Base-by-base conservation (phyloP, 108 stramenopile genomes). In the Nitzschia sp. region DNA sequence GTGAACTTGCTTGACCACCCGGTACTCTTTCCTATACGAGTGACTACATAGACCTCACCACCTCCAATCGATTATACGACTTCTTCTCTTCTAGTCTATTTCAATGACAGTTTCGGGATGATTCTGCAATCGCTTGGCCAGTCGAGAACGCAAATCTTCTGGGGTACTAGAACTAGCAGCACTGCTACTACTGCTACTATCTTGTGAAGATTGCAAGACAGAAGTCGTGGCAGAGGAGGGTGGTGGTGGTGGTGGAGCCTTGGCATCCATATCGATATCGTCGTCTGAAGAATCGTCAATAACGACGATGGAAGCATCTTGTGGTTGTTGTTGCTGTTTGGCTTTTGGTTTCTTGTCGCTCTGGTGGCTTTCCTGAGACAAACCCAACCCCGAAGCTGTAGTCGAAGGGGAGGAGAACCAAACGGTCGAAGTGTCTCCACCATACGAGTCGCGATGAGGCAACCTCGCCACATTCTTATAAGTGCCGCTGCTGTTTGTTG, bases 211-310 rank as follows among this genome's bases (percentile, higher is more conserved):
- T 41, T 41, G 38, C 38, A 41, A 41, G 9, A 41, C 6, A 6
- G 38, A 6, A 6, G 38, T 41, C 38, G 38, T 13, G 13, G 38
- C 38, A 9, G 38, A 41, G 38, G 38, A 41, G n/a, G n/a, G n/a
- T n/a, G n/a, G n/a, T n/a, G n/a, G n/a, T n/a, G n/a, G n/a, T n/a
- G n/a, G n/a, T 41, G 38, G 38, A 6, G 38, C 38, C 38, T 41
- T 41, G 38, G 38, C 38, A 41, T 9, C 38, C 6, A 13, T 13
- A 2, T 61, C 41, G 2, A 44, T 41, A 0, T 61, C 60, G 26
- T 61, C 58, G 30, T 60, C 60, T 3, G 60, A 61, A 13, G 60
- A 61, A n/a, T n/a, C n/a, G 60, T 61, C 60, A 45, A 61, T 61
- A n/a, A 61, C 60, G 5, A 61, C 60, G 26, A 61, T 61, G 1